Evolutionary conservation across 2,329 filamentous ascomycete species (phyloP).

Genomic region (Microcyclospora tardicrescens): DNA sequence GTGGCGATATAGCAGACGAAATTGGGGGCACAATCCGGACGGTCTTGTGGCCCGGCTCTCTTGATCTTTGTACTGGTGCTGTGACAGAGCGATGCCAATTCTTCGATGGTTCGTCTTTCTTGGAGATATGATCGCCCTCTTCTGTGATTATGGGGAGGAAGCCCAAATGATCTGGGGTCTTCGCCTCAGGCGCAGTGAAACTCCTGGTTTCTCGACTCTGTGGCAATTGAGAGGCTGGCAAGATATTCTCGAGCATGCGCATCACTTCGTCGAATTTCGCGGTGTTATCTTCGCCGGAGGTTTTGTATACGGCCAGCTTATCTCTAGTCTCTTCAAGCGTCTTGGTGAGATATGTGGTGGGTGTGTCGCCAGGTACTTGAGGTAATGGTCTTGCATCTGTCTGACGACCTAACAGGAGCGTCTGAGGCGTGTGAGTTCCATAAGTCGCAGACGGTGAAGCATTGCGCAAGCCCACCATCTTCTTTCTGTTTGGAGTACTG

Average conservation of each 20-base stretch:
- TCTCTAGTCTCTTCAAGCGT: constrained; percentile 47
- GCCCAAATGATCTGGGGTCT: constrained; percentile 17
- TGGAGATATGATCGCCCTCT: constrained; percentile 26
- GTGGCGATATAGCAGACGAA: constrained; percentile 38
- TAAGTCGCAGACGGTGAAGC: constrained; percentile 21
- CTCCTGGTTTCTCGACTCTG: constrained; percentile 25
- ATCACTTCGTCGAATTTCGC: constrained; percentile 48
- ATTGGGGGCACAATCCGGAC: constrained; percentile 46
- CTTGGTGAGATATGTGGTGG: constrained; percentile 39
- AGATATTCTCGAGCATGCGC: constrained; percentile 27
- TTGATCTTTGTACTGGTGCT: constrained; percentile 24
- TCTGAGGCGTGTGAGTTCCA: too few species aligned
- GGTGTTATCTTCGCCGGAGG: constrained; percentile 33
- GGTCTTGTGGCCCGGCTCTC: constrained; percentile 29
- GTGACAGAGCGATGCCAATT: constrained; percentile 31
- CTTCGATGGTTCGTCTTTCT: constrained; percentile 16
- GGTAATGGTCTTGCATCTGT: constrained; percentile 32
- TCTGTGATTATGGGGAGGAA: constrained; percentile 41
- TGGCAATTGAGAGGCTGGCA: constrained; percentile 12
- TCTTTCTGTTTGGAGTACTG: constrained; percentile 11
- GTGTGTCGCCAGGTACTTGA: constrained; percentile 33
- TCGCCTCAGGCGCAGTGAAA: constrained; percentile 33
- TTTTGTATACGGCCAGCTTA: constrained; percentile 40
- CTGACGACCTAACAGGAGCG: constrained; percentile 6
- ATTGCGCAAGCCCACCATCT: constrained; percentile 16